A percentile compares a stretch with the other conserved stretches of the same genome.
Evolutionary conservation across 2,329 filamentous ascomycete genomes (phyloP).

Genomic region (Aspergillus sp.): DNA sequence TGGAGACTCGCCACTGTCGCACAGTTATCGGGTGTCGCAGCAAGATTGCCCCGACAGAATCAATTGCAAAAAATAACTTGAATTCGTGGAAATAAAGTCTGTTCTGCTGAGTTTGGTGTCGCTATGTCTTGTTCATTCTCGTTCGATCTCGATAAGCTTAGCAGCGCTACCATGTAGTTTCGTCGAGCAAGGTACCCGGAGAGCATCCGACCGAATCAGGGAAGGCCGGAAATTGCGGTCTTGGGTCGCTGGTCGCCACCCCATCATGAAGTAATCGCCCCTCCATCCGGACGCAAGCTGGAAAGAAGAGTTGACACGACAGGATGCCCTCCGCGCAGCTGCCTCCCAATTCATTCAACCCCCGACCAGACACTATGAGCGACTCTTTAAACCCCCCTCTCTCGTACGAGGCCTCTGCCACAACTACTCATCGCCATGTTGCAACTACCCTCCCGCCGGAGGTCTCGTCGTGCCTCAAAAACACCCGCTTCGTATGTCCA

Average conservation of each 20-base stretch:
- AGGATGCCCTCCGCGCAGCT: background rate
- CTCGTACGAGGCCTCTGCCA: constrained; percentile 73
- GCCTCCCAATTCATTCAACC: background rate
- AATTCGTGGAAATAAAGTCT: background rate
- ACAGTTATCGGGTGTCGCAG: background rate
- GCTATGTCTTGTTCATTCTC: background rate
- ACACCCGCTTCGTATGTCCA: constrained; percentile 80
- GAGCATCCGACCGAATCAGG: background rate
- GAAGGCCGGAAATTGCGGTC: background rate
- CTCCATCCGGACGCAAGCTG: background rate
- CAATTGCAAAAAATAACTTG: background rate
- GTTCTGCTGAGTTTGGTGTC: background rate
- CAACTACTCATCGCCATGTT: constrained; percentile 68
- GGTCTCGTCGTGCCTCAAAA: constrained; percentile 87
- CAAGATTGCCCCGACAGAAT: background rate
- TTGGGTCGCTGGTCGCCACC: background rate
- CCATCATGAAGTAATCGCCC: constrained; percentile 3
- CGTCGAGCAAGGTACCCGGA: background rate
- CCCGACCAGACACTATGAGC: constrained; percentile 34
- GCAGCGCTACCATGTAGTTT: background rate
- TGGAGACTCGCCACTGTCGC: background rate
- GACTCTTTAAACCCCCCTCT: constrained; percentile 63
- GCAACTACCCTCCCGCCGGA: constrained; percentile 74
- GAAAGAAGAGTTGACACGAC: background rate
- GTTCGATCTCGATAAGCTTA: background rate